Base-by-base conservation (phyloP, 176 grass and related monocot species). In the Avena atlantica region DNA sequence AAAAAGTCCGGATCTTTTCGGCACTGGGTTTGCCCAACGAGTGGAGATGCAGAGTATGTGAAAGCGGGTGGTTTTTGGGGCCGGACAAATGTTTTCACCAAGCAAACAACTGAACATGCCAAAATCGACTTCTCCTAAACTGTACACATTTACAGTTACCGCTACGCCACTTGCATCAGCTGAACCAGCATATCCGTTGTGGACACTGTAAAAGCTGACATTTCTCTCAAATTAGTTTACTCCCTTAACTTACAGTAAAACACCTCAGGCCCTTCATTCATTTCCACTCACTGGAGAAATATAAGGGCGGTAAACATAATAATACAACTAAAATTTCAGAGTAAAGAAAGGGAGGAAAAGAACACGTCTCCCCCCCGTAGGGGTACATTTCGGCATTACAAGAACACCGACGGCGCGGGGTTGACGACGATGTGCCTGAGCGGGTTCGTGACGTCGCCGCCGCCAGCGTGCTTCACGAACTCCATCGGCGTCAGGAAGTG, bases 381-480 rank as follows among this genome's bases (percentile, higher is more conserved):
- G 74, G 65, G 74, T 79, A 78, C 56, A 51, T 42, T 72, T 31
- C 71, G 70, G 40, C 36, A 72, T 88, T 78, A 91, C 88, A 93
- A 78, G 91, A 89, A 91, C 56, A 84, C 87, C 37, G 85, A 86
- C 31, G 85, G 53, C 40, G 87, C 75, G 4, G 91, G 86, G 69
- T 91, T 93, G 74, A 97, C 81, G 51, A 91, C 91, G 74, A 99
- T 99, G 47, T 97, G 92, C 62, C 76, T 88, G 56, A 99, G 92
- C 19, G 97, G 97, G 78, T 99, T 92, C 9, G 89, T 78, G 20
- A 99, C 94, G 24, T 91, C 97, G 53, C 80, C 90, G 29, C 94
- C 94, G 6, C 97, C 97, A 4, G 97, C 97, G 16, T 99, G 97
- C 79, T 81, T 90, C 24, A 99, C 94, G 71, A 99, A 99, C 83